Evolutionary conservation across 139 green algal genomes (phyloP), one percentile per base, ranked within the genome.

Genomic region (Chlorella sp.): DNA sequence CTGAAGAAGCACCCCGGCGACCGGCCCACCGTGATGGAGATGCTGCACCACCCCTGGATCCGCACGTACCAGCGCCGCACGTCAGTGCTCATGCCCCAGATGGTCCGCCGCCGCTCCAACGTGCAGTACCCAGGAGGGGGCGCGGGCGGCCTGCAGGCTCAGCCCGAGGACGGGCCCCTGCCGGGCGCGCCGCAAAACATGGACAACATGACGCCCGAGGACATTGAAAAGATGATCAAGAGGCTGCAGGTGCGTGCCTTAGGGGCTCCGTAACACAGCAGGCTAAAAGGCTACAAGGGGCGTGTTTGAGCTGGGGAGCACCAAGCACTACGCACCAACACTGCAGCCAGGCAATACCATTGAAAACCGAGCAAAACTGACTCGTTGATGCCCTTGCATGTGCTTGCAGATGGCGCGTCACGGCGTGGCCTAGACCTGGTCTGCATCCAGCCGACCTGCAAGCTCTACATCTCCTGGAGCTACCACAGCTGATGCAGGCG

Each of bases 1-100:
- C 74, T 89, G 64, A 82, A 83, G 55, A 89, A 89, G 76, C 77
- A 89, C 65, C 84, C 84, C 1, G 76, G 67, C 4, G 76, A 85
- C 55, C 73, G 84, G 5, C 84, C 84, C 63, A 87, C 72, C 24
- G 72, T 85, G 32, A 82, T 89, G 63, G 84, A 89, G 61, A 83
- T 89, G 84, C 62, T 89, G 74, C 84, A 89, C 70, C 76, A 89
- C 66, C 78, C 84, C 26, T 89, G 84, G 84, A 73, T 89, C 29
- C 69, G 36, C 14, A 73, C 75, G 1, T 85, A 80, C 75, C 76
- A 82, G 80, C 67, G 67, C 67, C 67, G 67, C 29, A 72, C 67
- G n/a, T 72, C 67, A 4, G 49, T 62, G 14, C 67, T 33, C 30
- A 62, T 72, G 6, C 67, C 67, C 2, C 35, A 61, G 42, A 17